Evolutionary conservation across 352 stramenopile species (phyloP), one percentile per base, ranked within the genome.

Genomic region (Globisporangium uncinulatum): DNA sequence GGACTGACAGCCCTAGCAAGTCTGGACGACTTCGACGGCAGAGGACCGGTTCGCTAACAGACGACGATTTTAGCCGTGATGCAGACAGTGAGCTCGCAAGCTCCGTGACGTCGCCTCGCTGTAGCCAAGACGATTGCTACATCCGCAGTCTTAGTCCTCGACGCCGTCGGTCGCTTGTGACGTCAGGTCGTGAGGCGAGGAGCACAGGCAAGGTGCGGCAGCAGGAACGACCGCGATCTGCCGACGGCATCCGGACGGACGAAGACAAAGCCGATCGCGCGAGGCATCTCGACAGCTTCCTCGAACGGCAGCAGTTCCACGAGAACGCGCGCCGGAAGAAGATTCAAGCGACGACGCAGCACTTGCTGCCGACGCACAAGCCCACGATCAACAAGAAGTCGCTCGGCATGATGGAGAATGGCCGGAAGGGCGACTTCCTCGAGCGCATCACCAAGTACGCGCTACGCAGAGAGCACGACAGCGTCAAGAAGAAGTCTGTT

Each of bases 381-480:
- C 81, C 83, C 11, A 77, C 66, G 8, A 88, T 92, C 65, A 92
- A 92, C 68, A 92, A 92, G 58, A 84, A 87, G 8, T 92, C 82
- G 39, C 62, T 76, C 24, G 72, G 71, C 15, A 86, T 92, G 73
- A 92, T 92, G 79, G 76, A 83, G 47, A 89, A 92, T 55, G 81
- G 78, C 1, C 76, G 80, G 42, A 89, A 87, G 52, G 83, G 84
- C 9, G 83, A 92, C 52, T 94, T 92, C 56, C 66, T 94, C 9
- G 81, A 90, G 61, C 73, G 84, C 10, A 80, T 94, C 54, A 81
- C 78, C 6, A 76, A 84, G 37, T 87, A 92, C 61, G 80, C 82
- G 11, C 67, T 90, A 43, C 77, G 74, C 43, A 92, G 86, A 62
- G 80, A 94, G 67, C 76, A 92, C 49, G 80, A 87, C 47, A 79